Evolutionary conservation across 2,329 filamentous ascomycete genomes (phyloP), one percentile per base, ranked within the genome.

Genomic region (Apiospora rasikravindrae): DNA sequence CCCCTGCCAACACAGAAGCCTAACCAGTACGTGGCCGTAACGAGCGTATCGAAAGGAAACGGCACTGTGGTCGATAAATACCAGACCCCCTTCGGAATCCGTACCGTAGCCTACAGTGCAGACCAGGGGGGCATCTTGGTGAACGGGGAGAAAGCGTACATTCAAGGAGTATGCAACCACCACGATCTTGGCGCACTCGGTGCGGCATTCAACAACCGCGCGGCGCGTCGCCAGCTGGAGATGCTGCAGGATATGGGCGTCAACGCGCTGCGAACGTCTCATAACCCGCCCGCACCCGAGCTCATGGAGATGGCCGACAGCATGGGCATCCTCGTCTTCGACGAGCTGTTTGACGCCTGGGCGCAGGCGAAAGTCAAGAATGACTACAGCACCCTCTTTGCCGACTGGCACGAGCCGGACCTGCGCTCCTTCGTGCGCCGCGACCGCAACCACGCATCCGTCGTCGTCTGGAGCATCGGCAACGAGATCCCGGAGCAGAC

Each of bases 321-420:
- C 1, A 78, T 86, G 77, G 87, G 87, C 0, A 83, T 89, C 72
- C 67, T 89, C 4, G 84, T 89, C 4, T 77, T 89, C 49, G 85
- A 88, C 73, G 87, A 89, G 78, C 84, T 87, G 24, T 89, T 89
- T 74, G 88, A 89, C 76, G 79, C 76, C 11, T 89, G 87, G 87
- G 75, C 81, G n/a, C 75, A 64, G n/a, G 73, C 78, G 26, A 89
- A 89, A 76, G 84, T 80, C 0, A 73, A 74, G 1, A 84, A 86
- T 73, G 88, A 89, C 76, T 88, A 86, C 74, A 84, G 88, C 73
- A 75, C 85, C 22, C 84, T 89, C 73, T 89, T 88, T 71, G 42
- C 78, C 0, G 87, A 89, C 67, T 89, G 87, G 87, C 81, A 85
- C 72, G 87, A 89, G 78, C 80, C 86, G 0, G 87, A 89, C 71